Conservation (phyloP, 257 asterid species). For the Ocimum tenuiflorum region DNA sequence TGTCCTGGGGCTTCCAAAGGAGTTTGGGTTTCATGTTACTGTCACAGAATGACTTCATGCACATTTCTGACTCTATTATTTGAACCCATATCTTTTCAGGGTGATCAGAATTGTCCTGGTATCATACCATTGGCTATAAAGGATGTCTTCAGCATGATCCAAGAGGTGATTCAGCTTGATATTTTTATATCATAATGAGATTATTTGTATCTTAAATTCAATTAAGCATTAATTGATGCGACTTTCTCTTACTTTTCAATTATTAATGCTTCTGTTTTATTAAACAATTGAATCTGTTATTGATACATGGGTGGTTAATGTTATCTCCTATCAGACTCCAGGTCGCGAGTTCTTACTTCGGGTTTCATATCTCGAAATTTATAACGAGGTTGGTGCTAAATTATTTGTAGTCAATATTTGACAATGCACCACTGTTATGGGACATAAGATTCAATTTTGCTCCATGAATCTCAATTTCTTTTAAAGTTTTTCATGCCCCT, state of each 20-base stretch:
- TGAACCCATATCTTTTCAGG: conserved; percentile 42
- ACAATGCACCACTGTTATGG: conserved; percentile 5
- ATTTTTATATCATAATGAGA: not conserved
- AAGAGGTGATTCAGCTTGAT: conserved; percentile 51
- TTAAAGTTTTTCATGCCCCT: not conserved
- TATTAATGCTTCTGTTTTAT: conserved; percentile 9
- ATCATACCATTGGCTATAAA: conserved; percentile 91
- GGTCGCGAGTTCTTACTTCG: conserved; percentile 97
- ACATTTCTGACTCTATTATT: conserved; percentile 23
- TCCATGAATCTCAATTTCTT: not conserved
- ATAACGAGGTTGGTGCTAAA: conserved; percentile 76
- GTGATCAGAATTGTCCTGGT: conserved; percentile 88
- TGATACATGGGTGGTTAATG: conserved; percentile 22
- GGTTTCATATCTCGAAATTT: conserved; percentile 93
- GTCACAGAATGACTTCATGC: conserved; percentile 8
- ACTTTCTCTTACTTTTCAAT: not conserved
- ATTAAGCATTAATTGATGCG: not conserved
- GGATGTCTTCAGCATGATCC: too few species aligned
- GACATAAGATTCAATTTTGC: not conserved
- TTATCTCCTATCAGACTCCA: conserved; percentile 70
- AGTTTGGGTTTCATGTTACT: conserved; percentile 6
- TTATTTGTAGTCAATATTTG: not conserved
- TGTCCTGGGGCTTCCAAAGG: too few species aligned
- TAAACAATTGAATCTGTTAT: not conserved
- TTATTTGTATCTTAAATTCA: not conserved